Conservation (phyloP, 2,329 filamentous ascomycete genomes). For the Penicillium rolfsii region DNA sequence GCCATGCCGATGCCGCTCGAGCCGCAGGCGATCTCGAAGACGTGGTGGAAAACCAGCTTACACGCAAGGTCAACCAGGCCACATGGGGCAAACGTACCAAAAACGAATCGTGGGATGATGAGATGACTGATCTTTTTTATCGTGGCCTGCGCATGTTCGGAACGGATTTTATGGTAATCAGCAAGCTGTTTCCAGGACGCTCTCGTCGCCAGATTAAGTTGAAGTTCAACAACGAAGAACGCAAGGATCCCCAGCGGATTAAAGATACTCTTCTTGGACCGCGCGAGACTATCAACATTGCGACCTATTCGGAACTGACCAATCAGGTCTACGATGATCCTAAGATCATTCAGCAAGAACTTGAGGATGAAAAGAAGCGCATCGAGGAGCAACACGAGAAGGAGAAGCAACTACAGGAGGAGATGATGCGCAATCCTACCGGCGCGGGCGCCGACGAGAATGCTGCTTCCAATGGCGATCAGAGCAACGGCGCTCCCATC, state of each 20-base stretch:
- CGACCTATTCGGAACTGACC: conserved; percentile 51
- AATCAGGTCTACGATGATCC: conserved; percentile 50
- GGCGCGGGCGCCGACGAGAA: conserved; percentile 36
- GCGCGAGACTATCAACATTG: conserved; percentile 48
- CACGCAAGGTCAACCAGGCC: conserved; percentile 51
- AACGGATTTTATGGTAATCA: conserved; percentile 67
- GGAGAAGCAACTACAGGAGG: conserved; percentile 50
- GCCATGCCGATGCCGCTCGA: conserved; percentile 56
- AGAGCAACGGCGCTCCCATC: conserved; percentile 30
- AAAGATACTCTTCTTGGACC: conserved; percentile 55
- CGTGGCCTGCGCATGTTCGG: conserved; percentile 65
- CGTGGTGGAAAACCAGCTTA: conserved; percentile 52
- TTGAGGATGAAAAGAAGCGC: conserved; percentile 50
- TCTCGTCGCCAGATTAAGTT: conserved; percentile 65
- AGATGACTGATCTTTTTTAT: conserved; percentile 65
- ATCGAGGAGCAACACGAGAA: conserved; percentile 53
- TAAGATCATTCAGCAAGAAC: conserved; percentile 43
- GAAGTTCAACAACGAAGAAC: conserved; percentile 66
- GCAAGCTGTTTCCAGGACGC: conserved; percentile 62
- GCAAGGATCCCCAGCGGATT: conserved; percentile 57
- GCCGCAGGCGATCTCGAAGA: conserved; percentile 52
- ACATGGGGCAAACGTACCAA: conserved; percentile 56
- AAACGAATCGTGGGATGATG: conserved; percentile 59
- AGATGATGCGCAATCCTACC: conserved; percentile 47
- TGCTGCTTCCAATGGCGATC: conserved; percentile 24